phyloP scores from a whole-genome alignment of 306 rosid genomes.

The Parietaria judaica region DNA sequence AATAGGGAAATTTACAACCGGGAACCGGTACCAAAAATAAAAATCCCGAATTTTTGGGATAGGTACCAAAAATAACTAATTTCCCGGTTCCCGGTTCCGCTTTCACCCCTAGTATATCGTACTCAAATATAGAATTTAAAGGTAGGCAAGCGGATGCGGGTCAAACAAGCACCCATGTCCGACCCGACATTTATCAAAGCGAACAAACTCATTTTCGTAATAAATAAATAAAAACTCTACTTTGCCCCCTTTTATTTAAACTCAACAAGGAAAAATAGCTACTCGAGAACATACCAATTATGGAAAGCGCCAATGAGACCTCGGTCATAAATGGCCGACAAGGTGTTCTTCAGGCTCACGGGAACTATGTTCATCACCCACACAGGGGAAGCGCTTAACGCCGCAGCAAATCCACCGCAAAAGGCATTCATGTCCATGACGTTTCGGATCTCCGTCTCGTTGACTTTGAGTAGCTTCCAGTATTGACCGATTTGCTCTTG shows the following conservation, averaged over 20 bases:
- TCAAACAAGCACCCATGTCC: too few species aligned
- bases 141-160: too few species aligned
- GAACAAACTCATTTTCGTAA: too few species aligned
- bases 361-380: constrained; percentile 95
- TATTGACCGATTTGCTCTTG: constrained; percentile 57
- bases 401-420: constrained; percentile 74
- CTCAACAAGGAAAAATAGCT: not conserved
- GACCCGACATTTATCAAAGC: too few species aligned
- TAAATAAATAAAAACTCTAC: too few species aligned
- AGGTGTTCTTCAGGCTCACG: constrained; percentile 55
- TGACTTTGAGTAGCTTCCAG: constrained; percentile 65
- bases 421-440: constrained; percentile 92
- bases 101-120: too few species aligned
- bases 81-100: too few species aligned
- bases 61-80: too few species aligned
- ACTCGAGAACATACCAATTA: constrained; percentile 56
- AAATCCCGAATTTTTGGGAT: too few species aligned
- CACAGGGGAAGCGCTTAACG: constrained; percentile 47
- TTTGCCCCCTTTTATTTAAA: not conserved
- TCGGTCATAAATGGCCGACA: constrained; percentile 71
- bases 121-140: too few species aligned
- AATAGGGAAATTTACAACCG: too few species aligned
- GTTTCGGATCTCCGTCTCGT: constrained; percentile 58
- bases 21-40: too few species aligned
- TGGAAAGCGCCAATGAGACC: constrained; percentile 77